Conservation (phyloP, 768 basidiomycete species). For the Boletus tomentosulus region DNA sequence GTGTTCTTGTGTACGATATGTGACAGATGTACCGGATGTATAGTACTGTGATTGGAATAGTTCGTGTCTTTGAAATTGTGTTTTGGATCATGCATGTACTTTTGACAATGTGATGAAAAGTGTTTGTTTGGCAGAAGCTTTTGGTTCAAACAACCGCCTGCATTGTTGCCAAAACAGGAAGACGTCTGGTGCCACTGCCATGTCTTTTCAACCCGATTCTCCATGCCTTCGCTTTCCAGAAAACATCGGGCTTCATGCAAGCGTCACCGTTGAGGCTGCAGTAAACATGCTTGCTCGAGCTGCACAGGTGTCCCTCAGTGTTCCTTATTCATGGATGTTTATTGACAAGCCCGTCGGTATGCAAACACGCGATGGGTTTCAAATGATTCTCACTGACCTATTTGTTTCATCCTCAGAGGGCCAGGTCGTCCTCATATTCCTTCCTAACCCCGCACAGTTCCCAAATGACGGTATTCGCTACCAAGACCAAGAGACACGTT, state of each 20-base stretch:
- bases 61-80: no score
- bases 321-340: conserved; percentile 69
- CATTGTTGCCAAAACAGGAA: conserved; percentile 11
- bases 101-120: conserved; percentile 7
- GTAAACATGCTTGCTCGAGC: conserved; percentile 59
- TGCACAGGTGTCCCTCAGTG: conserved; percentile 47
- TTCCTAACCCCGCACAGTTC: conserved; percentile 55
- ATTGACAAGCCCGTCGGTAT: conserved; percentile 75
- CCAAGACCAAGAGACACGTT: conserved; percentile 67
- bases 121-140: conserved; percentile 28
- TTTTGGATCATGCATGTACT: no score
- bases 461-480: conserved; percentile 77
- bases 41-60: no score
- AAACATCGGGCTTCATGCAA: conserved; percentile 51
- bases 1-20: no score
- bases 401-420: conserved; percentile 45
- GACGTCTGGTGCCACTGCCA: conserved; percentile 1
- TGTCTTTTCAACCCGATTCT: conserved; percentile 45
- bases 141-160: conserved; percentile 28
- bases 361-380: conserved; percentile 13
- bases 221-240: conserved; percentile 73
- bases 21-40: no score
- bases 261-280: conserved; percentile 54
- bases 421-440: conserved; percentile 60
- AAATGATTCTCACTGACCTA: neutral